Conservation (phyloP, 108 stramenopile species). For the Licmophora abbreviata region DNA sequence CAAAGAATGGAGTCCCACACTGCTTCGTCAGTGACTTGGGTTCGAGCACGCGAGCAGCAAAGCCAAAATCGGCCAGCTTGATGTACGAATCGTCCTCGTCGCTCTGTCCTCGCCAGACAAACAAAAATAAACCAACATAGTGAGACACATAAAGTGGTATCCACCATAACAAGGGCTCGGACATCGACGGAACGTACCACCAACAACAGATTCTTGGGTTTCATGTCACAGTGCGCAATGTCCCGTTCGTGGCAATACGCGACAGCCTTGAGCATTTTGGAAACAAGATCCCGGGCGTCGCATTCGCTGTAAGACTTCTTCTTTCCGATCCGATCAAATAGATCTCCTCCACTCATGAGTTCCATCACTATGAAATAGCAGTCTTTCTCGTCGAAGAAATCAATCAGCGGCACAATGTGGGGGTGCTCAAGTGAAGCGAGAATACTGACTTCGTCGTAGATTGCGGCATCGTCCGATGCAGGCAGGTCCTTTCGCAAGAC, state of each 20-base stretch:
- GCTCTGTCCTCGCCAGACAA: too few species aligned
- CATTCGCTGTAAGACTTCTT: slow-evolving; percentile 78
- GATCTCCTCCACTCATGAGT: slow-evolving; percentile 86
- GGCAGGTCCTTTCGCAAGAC: slow-evolving; percentile 69
- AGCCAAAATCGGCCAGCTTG: slow-evolving; percentile 89
- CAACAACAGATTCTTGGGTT: slow-evolving; percentile 87
- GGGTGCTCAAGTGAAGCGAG: slow-evolving; percentile 75
- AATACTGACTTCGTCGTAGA: slow-evolving; percentile 86
- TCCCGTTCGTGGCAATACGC: slow-evolving; percentile 64
- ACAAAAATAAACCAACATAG: too few species aligned
- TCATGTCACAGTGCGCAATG: slow-evolving; percentile 87
- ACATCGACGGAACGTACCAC: slow-evolving; percentile 5
- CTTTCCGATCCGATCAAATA: slow-evolving; percentile 13
- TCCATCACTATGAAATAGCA: slow-evolving; percentile 86
- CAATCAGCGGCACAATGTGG: slow-evolving; percentile 85
- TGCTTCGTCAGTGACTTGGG: slow-evolving; percentile 67
- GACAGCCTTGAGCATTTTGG: slow-evolving; percentile 70
- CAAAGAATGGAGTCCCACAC: slow-evolving; percentile 92
- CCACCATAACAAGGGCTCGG: too few species aligned
- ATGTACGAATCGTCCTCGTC: slow-evolving; percentile 76
- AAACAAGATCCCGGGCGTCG: slow-evolving; percentile 74
- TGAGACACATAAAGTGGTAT: too few species aligned
- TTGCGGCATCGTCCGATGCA: slow-evolving; percentile 72
- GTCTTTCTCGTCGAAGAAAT: slow-evolving; percentile 87
- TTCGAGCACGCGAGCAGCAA: slow-evolving; percentile 73